phyloP scores from a whole-genome alignment of 495 filamentous ascomycete species.

The Xylaria flabelliformis region DNA sequence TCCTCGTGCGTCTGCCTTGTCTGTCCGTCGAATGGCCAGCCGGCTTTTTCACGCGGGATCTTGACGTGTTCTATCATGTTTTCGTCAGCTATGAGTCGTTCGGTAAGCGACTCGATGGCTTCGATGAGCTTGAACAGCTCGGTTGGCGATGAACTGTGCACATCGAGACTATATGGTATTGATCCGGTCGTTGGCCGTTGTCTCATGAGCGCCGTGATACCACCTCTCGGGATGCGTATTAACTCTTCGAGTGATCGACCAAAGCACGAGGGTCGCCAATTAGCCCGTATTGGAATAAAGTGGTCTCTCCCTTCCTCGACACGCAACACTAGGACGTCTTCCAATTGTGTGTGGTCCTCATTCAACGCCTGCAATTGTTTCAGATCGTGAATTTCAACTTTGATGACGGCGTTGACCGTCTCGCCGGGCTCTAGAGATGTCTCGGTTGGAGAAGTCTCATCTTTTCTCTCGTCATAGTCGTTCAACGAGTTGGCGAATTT shows the following conservation, averaged over 20 bases:
- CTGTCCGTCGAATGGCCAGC: slow-evolving; percentile 76
- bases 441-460: slow-evolving; percentile 50
- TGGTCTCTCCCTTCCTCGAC: slow-evolving; percentile 86
- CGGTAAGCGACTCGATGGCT: slow-evolving; percentile 74
- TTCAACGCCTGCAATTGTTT: slow-evolving; percentile 75
- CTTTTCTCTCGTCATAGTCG: slow-evolving; percentile 24
- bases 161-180: slow-evolving; percentile 53
- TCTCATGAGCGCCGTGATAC: slow-evolving; percentile 57
- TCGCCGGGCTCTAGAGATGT: slow-evolving; percentile 83
- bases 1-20: slow-evolving; percentile 43
- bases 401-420: slow-evolving; percentile 70
- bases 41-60: slow-evolving; percentile 59
- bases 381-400: slow-evolving; percentile 66
- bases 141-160: slow-evolving; percentile 64
- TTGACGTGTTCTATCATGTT: slow-evolving; percentile 75
- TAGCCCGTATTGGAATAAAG: slow-evolving; percentile 80
- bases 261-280: slow-evolving; percentile 83
- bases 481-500: slow-evolving; percentile 57
- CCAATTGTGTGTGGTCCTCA: slow-evolving; percentile 65
- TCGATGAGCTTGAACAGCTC: slow-evolving; percentile 91
- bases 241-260: slow-evolving; percentile 84
- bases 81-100: slow-evolving; percentile 80
- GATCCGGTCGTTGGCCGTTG: slow-evolving; percentile 41
- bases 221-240: slow-evolving; percentile 82
- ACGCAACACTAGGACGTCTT: slow-evolving; percentile 90